Percentiles rank a stretch among this genome's conserved stretches.
Evolutionary conservation across 2,329 filamentous ascomycete genomes (phyloP).

Genomic region (Colletotrichum incanum): DNA sequence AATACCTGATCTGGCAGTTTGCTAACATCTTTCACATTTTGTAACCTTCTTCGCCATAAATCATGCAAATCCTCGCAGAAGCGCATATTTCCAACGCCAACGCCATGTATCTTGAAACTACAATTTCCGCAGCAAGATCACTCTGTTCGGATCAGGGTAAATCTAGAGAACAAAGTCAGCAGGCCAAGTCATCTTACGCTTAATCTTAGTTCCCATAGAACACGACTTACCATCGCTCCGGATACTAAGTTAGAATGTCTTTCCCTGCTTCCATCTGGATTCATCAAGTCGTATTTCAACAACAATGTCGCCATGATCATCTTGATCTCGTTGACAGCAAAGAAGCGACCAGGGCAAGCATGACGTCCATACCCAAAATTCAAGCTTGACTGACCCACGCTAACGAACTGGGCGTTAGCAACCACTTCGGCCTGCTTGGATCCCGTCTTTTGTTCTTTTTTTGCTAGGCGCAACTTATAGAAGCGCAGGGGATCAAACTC

Average conservation of each 20-base stretch:
- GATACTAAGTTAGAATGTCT: constrained; percentile 31
- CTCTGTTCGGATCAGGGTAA: constrained; percentile 31
- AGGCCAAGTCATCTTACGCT: too few relatives aligned
- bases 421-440: constrained; percentile 35
- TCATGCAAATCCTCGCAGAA: neutral
- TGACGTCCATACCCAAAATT: constrained; percentile 58
- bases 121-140: constrained; percentile 27
- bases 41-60: neutral
- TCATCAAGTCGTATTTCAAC: constrained; percentile 58
- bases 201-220: too few relatives aligned
- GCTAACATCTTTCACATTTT: too few relatives aligned
- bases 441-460: constrained; percentile 14
- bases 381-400: constrained; percentile 54
- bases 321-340: constrained; percentile 63
- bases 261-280: constrained; percentile 47
- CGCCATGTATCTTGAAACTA: neutral
- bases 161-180: neutral
- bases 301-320: constrained; percentile 58
- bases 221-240: constrained; percentile 26
- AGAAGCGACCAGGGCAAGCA: constrained; percentile 62
- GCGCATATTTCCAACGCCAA: neutral
- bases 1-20: neutral
- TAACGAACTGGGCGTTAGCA: constrained; percentile 55
- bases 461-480: constrained; percentile 35
- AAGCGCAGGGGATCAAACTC: constrained; percentile 40